phyloP scores from a whole-genome alignment of 2,329 filamentous ascomycete species.

The Aureobasidium sp. region DNA sequence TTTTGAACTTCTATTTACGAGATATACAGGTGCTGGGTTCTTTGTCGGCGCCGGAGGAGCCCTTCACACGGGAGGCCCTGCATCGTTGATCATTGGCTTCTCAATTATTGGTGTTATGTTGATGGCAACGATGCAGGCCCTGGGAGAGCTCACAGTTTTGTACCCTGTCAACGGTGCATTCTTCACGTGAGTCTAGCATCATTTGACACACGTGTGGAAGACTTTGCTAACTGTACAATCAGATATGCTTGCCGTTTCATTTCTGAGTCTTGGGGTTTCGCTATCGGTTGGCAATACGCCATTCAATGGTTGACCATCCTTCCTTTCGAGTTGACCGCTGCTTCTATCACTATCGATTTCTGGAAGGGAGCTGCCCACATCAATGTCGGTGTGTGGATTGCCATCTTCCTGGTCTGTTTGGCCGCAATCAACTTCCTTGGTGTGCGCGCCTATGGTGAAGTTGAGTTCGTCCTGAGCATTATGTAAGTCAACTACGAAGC shows the following conservation, averaged over 20 bases:
- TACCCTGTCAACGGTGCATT: constrained; percentile 35
- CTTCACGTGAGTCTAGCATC: constrained; percentile 20
- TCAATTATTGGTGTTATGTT: constrained; percentile 30
- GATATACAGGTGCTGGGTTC: constrained; percentile 29
- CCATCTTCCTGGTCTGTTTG: constrained; percentile 29
- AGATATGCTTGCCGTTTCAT: constrained; percentile 36
- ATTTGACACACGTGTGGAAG: background rate
- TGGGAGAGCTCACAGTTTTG: constrained; percentile 33
- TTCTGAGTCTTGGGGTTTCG: constrained; percentile 33
- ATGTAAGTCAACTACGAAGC: constrained; percentile 13
- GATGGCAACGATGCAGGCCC: constrained; percentile 31
- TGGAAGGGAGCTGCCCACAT: constrained; percentile 19
- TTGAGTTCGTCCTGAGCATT: constrained; percentile 31
- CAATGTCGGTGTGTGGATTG: constrained; percentile 27
- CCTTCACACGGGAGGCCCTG: constrained; percentile 41
- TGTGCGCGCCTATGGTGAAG: constrained; percentile 25
- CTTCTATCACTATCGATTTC: constrained; percentile 21
- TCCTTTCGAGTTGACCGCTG: constrained; percentile 28
- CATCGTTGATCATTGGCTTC: constrained; percentile 24
- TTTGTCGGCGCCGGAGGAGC: constrained; percentile 44
- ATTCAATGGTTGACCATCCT: constrained; percentile 27
- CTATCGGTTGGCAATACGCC: constrained; percentile 28
- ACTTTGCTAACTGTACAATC: background rate
- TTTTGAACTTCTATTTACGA: no score
- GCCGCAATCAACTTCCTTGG: constrained; percentile 29